Percentiles rank a stretch among this genome's conserved stretches.
Conservation (phyloP, 2,329 filamentous ascomycete genomes). For the Fusarium vanettenii region DNA sequence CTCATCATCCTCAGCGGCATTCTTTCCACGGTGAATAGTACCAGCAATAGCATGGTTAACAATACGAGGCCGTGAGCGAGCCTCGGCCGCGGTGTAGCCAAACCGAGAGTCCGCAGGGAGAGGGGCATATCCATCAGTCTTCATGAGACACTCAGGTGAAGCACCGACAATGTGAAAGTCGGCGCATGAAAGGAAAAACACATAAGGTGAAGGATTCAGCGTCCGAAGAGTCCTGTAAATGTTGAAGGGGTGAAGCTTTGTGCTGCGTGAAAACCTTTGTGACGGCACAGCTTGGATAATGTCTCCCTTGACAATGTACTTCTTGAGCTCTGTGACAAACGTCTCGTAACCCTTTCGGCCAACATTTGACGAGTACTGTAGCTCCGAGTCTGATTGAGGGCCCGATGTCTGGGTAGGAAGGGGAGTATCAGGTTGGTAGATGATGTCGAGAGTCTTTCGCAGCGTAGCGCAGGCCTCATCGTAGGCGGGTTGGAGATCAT, state of each 20-base stretch:
- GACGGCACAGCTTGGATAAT: slow-evolving; percentile 98
- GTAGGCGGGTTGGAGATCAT: slow-evolving; percentile 57
- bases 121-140: slow-evolving; percentile 58
- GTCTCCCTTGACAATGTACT: slow-evolving; percentile 90
- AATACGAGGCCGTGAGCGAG: slow-evolving; percentile 80
- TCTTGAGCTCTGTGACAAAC: slow-evolving; percentile 88
- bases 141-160: slow-evolving; percentile 93
- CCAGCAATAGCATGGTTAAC: slow-evolving; percentile 98
- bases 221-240: slow-evolving; percentile 95
- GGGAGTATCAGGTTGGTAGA: slow-evolving; percentile 80
- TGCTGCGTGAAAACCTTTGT: slow-evolving; percentile 90
- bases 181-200: slow-evolving; percentile 93
- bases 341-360: slow-evolving; percentile 87
- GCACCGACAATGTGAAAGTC: slow-evolving; percentile 97
- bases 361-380: slow-evolving; percentile 92
- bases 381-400: slow-evolving; percentile 71
- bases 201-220: slow-evolving; percentile 97
- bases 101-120: slow-evolving; percentile 40
- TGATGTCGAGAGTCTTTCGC: slow-evolving; percentile 73
- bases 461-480: slow-evolving; percentile 69
- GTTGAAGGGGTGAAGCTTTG: slow-evolving; percentile 94
- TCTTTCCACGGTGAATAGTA: slow-evolving; percentile 84
- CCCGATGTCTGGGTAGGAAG: slow-evolving; percentile 76
- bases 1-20: slow-evolving; percentile 83
- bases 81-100: slow-evolving; percentile 39